Base-by-base conservation (phyloP, 148 eudicot genomes). In the Agrostemma githago region DNA sequence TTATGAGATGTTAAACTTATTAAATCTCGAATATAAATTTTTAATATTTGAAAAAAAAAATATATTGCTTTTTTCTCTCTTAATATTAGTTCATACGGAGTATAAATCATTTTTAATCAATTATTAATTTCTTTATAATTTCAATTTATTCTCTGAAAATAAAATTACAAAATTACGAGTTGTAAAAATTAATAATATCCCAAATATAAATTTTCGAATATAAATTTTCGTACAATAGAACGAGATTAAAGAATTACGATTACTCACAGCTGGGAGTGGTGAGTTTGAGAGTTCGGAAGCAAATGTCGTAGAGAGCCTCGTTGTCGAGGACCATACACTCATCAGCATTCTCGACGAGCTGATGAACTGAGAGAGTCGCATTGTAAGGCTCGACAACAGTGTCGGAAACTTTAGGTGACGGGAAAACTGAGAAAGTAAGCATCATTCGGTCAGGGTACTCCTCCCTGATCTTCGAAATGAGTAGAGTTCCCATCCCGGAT, bases 371-470 rank as follows among this genome's bases (percentile, higher is more conserved):
- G 57, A 82, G 85, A 34, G 85, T 82, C 19, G 85, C 85, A 62
- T 82, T 82, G 77, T 82, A 82, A n/a, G 85, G 85, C 77, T 79
- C 85, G 62, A 82, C 85, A 59, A 82, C 82, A 4, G 85, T 79
- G 58, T 82, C 85, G 12, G 85, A 82, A 19, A 79, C 82, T 77
- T 82, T 82, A 8, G 85, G 85, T 16, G 82, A 82, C 19, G 85
- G 82, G 63, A 79, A 82, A 37, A 82, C 85, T 0, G 85, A 82
- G 77, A 82, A 79, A 8, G 85, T 82, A 17, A 82, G 80, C 85
- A 82, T 82, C 85, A 82, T 82, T 16, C 82, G 56, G 71, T 82
- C 85, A 72, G 84, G 84, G 79, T 82, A 78, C 73, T 82, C 84
- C 66, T 82, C 84, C 79, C 84, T 82, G 42, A 82, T 82, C 76